These are phyloP conservation scores for Punica granatum DNA, from an alignment of 345 rosid genomes.

Conservation along the genomic window DNA sequence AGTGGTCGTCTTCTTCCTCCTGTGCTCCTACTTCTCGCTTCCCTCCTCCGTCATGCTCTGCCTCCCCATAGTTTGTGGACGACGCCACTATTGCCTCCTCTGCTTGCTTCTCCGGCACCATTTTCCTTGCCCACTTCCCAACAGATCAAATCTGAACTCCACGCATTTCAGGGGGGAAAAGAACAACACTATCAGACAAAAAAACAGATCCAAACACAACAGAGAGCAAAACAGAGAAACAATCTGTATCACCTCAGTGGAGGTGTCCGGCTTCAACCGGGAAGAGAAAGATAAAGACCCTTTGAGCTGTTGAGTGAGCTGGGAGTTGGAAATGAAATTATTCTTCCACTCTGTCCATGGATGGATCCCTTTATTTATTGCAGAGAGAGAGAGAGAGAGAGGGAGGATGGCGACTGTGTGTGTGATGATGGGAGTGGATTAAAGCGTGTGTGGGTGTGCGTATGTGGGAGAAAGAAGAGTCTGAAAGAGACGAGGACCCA, in stretches of 20 bases:
- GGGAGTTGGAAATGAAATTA: neutral
- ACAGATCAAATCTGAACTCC: neutral
- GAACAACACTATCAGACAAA: neutral
- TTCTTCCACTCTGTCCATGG: neutral
- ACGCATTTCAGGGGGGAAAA: neutral
- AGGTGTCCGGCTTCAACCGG: neutral
- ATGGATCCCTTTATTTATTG: constrained; percentile 2
- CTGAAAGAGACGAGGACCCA: constrained; percentile 13
- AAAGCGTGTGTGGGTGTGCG: neutral
- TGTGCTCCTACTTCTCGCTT: constrained; percentile 25
- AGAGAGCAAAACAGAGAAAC: neutral
- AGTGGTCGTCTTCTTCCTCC: constrained; percentile 26
- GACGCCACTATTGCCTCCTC: constrained; percentile 22
- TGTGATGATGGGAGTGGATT: neutral
- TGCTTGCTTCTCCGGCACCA: constrained; percentile 17
- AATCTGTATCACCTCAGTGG: neutral
- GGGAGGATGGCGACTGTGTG: constrained; percentile 2
- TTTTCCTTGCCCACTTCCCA: constrained; percentile 3
- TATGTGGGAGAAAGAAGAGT: constrained; percentile 3
- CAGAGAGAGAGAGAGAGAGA: neutral
- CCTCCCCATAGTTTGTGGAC: neutral
- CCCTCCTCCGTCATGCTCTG: constrained; percentile 12
- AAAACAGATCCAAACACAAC: neutral
- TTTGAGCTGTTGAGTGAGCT: neutral
- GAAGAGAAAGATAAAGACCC: neutral